Conservation (phyloP, 2,329 filamentous ascomycete species). For the Phyllachora maydis region DNA sequence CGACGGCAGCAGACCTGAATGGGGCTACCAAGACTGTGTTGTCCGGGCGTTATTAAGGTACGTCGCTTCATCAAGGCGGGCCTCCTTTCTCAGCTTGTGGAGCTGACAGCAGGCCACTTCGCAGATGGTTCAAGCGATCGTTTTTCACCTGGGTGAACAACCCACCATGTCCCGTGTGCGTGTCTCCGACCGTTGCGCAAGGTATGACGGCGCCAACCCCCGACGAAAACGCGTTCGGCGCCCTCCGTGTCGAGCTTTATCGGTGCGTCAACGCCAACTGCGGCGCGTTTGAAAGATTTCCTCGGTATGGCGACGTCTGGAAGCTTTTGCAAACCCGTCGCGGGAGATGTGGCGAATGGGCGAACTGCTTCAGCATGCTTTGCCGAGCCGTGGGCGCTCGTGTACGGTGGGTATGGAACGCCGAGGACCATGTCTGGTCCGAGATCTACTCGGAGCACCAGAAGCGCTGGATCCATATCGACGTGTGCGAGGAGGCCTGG, state of each 20-base stretch:
- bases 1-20: conserved; percentile 59
- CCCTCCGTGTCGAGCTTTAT: conserved; percentile 75
- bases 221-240: conserved; percentile 77
- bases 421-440: conserved; percentile 94
- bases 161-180: conserved; percentile 64
- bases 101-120: conserved; percentile 3
- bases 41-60: conserved; percentile 71
- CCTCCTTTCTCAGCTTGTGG: conserved; percentile 2
- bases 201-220: conserved; percentile 71
- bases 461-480: conserved; percentile 89
- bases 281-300: conserved; percentile 68
- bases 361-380: conserved; percentile 97
- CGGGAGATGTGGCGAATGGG: conserved; percentile 87
- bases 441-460: conserved; percentile 92
- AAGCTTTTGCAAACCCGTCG: conserved; percentile 68
- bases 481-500: conserved; percentile 87
- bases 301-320: conserved; percentile 90
- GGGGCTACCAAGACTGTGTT: conserved; percentile 96
- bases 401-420: conserved; percentile 96
- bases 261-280: conserved; percentile 62
- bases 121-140: conserved; percentile 80
- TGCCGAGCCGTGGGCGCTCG: conserved; percentile 80
- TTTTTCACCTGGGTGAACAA: conserved; percentile 98
- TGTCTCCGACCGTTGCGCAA: conserved; percentile 61
- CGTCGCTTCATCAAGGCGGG: conserved; percentile 10